Conservation (phyloP, 139 green algal genomes). For the Tetradesmus lagerheimii region DNA sequence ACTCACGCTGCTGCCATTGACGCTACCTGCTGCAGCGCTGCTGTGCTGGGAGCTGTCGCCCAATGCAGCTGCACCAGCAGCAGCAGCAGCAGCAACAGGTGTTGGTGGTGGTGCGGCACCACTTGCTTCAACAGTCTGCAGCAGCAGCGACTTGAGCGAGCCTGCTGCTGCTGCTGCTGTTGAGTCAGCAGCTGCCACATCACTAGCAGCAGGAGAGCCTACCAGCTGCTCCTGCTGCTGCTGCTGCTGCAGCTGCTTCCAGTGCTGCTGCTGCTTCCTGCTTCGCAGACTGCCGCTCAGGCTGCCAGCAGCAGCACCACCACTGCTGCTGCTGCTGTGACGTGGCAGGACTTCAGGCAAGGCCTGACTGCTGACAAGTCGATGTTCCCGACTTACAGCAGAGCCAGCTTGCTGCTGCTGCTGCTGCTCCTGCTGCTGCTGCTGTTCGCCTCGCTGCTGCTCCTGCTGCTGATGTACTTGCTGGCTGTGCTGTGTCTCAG, state of each 20-base stretch:
- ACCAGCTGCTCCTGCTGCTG: conserved; percentile 15
- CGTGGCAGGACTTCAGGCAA: neutral
- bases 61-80: neutral
- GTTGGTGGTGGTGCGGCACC: neutral
- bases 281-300: neutral
- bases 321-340: neutral
- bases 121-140: conserved; percentile 15
- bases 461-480: neutral
- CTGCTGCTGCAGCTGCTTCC: conserved; percentile 28
- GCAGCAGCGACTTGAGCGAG: neutral
- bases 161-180: neutral
- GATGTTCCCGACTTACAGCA: neutral
- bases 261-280: conserved; percentile 20
- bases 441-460: neutral
- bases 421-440: neutral
- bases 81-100: neutral
- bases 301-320: neutral
- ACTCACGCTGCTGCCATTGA: conserved; percentile 1
- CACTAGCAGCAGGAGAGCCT: neutral
- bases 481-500: neutral
- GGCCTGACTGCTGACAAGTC: neutral
- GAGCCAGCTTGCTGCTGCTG: neutral
- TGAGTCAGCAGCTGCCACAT: neutral
- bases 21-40: neutral
- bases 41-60: neutral